Base-by-base conservation (phyloP, 73 alveolate genomes). In the Blepharisma japonicum region DNA sequence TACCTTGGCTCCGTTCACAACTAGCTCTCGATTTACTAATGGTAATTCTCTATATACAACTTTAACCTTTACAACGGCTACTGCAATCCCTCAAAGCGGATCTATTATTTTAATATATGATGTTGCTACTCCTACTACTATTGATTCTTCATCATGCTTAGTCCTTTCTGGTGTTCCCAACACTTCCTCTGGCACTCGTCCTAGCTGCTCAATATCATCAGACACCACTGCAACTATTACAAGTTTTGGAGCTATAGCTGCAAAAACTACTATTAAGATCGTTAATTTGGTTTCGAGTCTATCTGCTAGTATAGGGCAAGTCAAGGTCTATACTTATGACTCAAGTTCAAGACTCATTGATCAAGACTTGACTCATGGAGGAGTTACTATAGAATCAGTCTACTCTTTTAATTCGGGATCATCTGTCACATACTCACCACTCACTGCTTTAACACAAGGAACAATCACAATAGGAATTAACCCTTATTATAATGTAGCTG, bases 181-280 rank as follows among this genome's bases (percentile, higher is more conserved):
- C 39, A 61, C 11, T n/a, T 8, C 49, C 2, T n/a, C 14, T 61
- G 74, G 74, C 0, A 5, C 38, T 14, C 18, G 46, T 14, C 39
- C 74, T 61, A 25, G 11, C 23, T 61, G 74, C 23, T 61, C 74
- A 9, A 61, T 61, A 32, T 32, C 42, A 14, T 61, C 74, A 8
- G 74, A 48, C 2, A 25, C 14, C 5, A 25, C 23, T 20, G 74
- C 74, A 61, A 61, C 74, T 25, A n/a, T 61, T 20, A 14, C 74
- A 25, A 61, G 23, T 39, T 61, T 61, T 61, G 74, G 74, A 0
- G 23, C 38, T 18, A 61, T 61, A 2, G 74, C 38, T 14, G 39
- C 74, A 9, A 39, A 39, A 61, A 61, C 49, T 61, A 25, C 38
- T 20, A 61, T 61, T 1, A 25, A 18, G 2, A 61, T 61, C 2